phyloP scores from a whole-genome alignment of 345 rosid genomes.

The Balakata baccata region DNA sequence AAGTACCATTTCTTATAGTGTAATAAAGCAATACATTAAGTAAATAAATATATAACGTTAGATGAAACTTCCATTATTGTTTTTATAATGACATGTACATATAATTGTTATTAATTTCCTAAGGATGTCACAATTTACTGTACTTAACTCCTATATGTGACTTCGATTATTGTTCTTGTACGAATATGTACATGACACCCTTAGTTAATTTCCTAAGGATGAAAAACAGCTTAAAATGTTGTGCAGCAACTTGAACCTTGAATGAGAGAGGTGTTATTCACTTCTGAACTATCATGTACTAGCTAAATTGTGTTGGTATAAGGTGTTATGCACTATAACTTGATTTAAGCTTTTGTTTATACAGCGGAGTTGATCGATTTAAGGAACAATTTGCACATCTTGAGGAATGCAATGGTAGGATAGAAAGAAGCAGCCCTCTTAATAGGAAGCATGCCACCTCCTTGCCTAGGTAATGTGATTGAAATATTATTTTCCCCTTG shows the following conservation, averaged over 20 bases:
- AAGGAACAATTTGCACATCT: slow-evolving; percentile 87
- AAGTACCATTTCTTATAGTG: neutral
- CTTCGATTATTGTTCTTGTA: no score
- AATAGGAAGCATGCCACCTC: slow-evolving; percentile 71
- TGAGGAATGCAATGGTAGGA: slow-evolving; percentile 58
- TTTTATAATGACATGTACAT: neutral
- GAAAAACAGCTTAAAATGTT: no score
- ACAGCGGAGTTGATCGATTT: slow-evolving; percentile 74
- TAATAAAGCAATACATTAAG: neutral
- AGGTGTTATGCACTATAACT: neutral
- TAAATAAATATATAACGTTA: neutral
- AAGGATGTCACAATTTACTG: neutral
- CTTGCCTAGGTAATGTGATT: slow-evolving; percentile 64
- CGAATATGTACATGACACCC: no score
- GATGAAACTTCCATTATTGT: neutral
- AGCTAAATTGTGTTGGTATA: no score
- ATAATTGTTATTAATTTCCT: neutral
- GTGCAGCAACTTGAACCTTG: no score
- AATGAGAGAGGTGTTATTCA: no score
- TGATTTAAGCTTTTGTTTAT: neutral
- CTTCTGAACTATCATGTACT: neutral
- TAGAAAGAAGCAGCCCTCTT: slow-evolving; percentile 38
- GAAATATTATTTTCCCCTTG: neutral
- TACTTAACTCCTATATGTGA: no score
- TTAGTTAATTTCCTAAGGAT: no score